phyloP scores from a whole-genome alignment of 2,329 filamentous ascomycete species.

The Dendryphion nanum region DNA sequence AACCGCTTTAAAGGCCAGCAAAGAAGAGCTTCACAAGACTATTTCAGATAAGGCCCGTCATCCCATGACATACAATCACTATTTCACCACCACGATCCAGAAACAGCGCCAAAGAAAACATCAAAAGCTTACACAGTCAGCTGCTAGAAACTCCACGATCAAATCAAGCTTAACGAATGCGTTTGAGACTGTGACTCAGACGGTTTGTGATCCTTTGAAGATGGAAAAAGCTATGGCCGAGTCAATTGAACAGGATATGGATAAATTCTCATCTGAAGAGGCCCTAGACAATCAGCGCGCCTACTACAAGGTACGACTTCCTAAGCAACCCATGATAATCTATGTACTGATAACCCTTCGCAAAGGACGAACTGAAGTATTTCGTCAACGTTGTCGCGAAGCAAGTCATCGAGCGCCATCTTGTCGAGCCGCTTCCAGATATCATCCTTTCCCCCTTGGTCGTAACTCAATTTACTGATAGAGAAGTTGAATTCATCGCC shows the following conservation, averaged over 20 bases:
- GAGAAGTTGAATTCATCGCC: conserved; percentile 33
- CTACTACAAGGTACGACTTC: conserved; percentile 42
- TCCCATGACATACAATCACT: conserved; percentile 10
- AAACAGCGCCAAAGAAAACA: conserved; percentile 4
- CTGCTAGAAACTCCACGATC: too few species aligned
- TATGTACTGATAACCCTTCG: too few species aligned
- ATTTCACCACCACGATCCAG: conserved; percentile 8
- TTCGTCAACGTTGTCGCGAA: conserved; percentile 36
- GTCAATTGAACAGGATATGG: conserved; percentile 28
- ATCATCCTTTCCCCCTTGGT: conserved; percentile 30
- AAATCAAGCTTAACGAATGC: too few species aligned
- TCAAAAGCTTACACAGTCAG: background rate
- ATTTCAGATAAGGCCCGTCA: conserved; percentile 1
- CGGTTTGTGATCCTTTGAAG: too few species aligned
- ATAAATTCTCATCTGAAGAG: conserved; percentile 33
- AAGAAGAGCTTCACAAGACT: conserved; percentile 1
- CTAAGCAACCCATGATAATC: too few species aligned
- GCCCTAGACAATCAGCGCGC: conserved; percentile 36
- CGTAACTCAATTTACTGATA: conserved; percentile 31
- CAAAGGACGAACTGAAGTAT: conserved; percentile 36
- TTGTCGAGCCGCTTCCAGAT: conserved; percentile 28
- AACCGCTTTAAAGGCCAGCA: conserved; percentile 3
- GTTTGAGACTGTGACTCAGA: too few species aligned
- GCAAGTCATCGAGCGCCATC: conserved; percentile 40
- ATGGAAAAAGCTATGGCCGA: too few species aligned